Evolutionary conservation across 805 yeast genomes (phyloP), one percentile per base, ranked within the genome.

Genomic region (Candida tammaniensis): DNA sequence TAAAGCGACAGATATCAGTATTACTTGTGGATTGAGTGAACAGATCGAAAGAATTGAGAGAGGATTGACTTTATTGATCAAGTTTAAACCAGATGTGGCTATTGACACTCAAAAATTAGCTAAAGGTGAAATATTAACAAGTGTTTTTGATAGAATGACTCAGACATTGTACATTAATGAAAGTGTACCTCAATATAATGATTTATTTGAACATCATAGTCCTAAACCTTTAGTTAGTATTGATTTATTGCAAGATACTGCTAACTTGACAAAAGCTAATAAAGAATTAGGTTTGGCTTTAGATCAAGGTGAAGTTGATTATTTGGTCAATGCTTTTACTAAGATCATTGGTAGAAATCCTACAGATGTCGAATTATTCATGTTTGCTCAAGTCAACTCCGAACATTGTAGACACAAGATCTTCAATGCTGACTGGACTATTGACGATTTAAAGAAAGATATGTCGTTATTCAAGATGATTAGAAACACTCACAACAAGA

Each of bases 331-430:
- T 19, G 94, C 97, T 1, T 93, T 93, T 68, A 83, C 78, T 38
- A 71, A 81, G 33, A 74, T 73, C 21, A 67, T 82, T 46, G 79
- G 82, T 30, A 79, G 98, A 61, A 86, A 89, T 57, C 98, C 98
- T 35, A 91, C 98, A 20, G 98, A 93, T 61, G 98, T 88, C 16
- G 99, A 93, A 64, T 72, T 93, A 43, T 93, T 93, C 64, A 93
- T 93, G 97, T 93, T 93, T 70, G 99, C 98, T 26, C 99, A 93
- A 68, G 98, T 93, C 48, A 93, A 93, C 70, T 88, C 97, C 17
- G 99, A 93, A 66, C 99, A 93, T 68, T 93, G 99, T 71, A 86
- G 99, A 61, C 99, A 93, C 69, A 93, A 93, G 69, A 93, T 93
- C 48, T 93, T 93, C 74, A 93, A 93, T 55, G 98, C 99, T 27